These are phyloP conservation scores for Ogataea henricii DNA, from an alignment of 805 yeast genomes.

Conservation along the genomic window DNA sequence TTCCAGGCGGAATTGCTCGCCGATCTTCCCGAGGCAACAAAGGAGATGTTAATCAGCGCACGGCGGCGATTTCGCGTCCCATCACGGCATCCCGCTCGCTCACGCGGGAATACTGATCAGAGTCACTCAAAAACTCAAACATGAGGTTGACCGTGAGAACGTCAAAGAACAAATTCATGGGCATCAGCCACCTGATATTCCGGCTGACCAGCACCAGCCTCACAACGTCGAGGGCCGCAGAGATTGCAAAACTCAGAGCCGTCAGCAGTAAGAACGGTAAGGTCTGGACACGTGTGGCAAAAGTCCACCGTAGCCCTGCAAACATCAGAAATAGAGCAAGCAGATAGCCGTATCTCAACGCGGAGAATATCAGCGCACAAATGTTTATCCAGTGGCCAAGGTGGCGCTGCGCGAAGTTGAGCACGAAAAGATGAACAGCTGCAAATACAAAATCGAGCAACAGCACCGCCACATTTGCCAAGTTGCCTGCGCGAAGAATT, in stretches of 20 bases:
- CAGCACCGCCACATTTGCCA: constrained; percentile 12
- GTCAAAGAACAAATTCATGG: constrained; percentile 46
- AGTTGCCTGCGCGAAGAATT: constrained; percentile 7
- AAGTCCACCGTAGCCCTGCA: constrained; percentile 42
- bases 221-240: constrained; percentile 34
- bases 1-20: background rate
- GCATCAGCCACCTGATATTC: constrained; percentile 52
- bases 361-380: constrained; percentile 32
- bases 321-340: constrained; percentile 37
- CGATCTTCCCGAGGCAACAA: background rate
- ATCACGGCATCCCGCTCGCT: constrained; percentile 57
- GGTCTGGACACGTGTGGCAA: constrained; percentile 47
- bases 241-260: constrained; percentile 36
- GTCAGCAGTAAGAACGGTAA: constrained; percentile 49
- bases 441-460: constrained; percentile 8
- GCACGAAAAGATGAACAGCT: constrained; percentile 3
- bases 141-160: constrained; percentile 53
- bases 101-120: constrained; percentile 50
- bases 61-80: constrained; percentile 51
- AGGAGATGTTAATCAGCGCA: background rate
- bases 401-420: background rate
- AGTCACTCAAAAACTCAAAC: constrained; percentile 69
- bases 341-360: constrained; percentile 34
- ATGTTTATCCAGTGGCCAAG: constrained; percentile 29
- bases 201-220: constrained; percentile 31